Percentiles rank a stretch among this genome's conserved stretches.
These are phyloP conservation scores for Trichophyton verrucosum DNA, from an alignment of 2,329 filamentous ascomycete species.

Conservation along the genomic window DNA sequence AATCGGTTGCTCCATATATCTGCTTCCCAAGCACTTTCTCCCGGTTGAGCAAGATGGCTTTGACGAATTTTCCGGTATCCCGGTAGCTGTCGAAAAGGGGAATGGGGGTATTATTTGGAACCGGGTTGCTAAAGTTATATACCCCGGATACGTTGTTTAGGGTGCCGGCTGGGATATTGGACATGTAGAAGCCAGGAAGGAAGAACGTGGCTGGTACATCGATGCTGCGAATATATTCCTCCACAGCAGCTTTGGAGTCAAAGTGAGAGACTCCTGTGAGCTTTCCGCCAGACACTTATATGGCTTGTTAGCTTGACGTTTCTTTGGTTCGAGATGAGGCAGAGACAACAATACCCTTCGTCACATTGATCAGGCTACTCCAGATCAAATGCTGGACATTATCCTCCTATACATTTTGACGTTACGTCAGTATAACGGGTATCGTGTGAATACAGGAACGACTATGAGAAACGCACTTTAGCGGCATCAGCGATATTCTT, in stretches of 20 bases:
- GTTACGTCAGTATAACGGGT: not conserved
- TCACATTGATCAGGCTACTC: not conserved
- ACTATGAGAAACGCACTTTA: conserved; percentile 26
- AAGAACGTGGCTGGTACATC: conserved; percentile 31
- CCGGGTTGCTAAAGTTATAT: conserved; percentile 19
- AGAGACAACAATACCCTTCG: not conserved
- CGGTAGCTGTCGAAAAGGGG: conserved; percentile 35
- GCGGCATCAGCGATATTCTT: conserved; percentile 30
- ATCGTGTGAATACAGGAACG: too few species aligned
- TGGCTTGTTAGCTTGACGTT: conserved; percentile 6
- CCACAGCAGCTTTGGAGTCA: conserved; percentile 31
- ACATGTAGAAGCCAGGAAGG: conserved; percentile 34
- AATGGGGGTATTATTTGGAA: conserved; percentile 22
- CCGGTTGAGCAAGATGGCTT: conserved; percentile 26
- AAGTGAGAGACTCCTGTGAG: conserved; percentile 28
- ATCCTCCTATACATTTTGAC: not conserved
- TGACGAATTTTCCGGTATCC: conserved; percentile 36
- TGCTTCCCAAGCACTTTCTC: conserved; percentile 34
- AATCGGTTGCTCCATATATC: conserved; percentile 34
- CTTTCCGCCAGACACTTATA: conserved; percentile 25
- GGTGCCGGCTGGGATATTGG: conserved; percentile 27
- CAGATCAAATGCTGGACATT: conserved; percentile 1
- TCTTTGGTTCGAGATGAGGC: not conserved
- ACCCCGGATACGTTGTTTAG: conserved; percentile 21
- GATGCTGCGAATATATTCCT: conserved; percentile 25